Evolutionary conservation across 1,139 yeast genomes (phyloP).

Genomic region (Diutina siamensis): DNA sequence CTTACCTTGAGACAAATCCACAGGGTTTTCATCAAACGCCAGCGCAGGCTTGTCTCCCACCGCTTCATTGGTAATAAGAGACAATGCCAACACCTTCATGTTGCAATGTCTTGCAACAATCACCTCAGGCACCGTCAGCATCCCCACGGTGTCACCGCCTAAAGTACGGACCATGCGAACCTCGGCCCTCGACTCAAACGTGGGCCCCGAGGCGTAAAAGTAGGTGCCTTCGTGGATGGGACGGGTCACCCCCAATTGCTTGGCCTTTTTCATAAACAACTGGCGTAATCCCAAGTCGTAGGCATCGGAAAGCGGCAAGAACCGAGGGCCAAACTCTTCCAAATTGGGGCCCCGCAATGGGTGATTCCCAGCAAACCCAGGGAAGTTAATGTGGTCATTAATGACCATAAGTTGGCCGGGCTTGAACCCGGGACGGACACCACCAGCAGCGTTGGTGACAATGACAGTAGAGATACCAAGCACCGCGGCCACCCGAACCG

Average conservation of each 20-base stretch:
- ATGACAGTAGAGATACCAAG: constrained; percentile 53
- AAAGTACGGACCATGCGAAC: constrained; percentile 56
- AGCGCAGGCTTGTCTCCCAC: constrained; percentile 68
- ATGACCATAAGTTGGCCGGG: constrained; percentile 91
- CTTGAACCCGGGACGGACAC: constrained; percentile 48
- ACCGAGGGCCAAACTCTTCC: constrained; percentile 72
- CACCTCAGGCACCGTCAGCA: constrained; percentile 97
- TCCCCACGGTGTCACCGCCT: constrained; percentile 95
- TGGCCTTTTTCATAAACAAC: constrained; percentile 41
- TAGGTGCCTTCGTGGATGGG: constrained; percentile 78
- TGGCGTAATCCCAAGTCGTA: constrained; percentile 66
- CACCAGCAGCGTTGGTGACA: constrained; percentile 95
- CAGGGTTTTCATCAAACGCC: constrained; percentile 46
- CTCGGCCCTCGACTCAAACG: constrained; percentile 90
- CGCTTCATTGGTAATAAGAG: constrained; percentile 77
- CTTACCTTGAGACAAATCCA: constrained; percentile 57
- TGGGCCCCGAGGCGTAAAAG: constrained; percentile 83
- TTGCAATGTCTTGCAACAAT: constrained; percentile 86
- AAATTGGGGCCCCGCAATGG: constrained; percentile 85
- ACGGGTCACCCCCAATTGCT: constrained; percentile 42
- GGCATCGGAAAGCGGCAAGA: constrained; percentile 82
- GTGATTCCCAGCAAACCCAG: constrained; percentile 82
- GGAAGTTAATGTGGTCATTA: constrained; percentile 78
- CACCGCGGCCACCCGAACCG: constrained; percentile 61
- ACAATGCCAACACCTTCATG: constrained; percentile 68